Evolutionary conservation across 257 asterid genomes (phyloP).

Genomic region (Anisodus tanguticus): DNA sequence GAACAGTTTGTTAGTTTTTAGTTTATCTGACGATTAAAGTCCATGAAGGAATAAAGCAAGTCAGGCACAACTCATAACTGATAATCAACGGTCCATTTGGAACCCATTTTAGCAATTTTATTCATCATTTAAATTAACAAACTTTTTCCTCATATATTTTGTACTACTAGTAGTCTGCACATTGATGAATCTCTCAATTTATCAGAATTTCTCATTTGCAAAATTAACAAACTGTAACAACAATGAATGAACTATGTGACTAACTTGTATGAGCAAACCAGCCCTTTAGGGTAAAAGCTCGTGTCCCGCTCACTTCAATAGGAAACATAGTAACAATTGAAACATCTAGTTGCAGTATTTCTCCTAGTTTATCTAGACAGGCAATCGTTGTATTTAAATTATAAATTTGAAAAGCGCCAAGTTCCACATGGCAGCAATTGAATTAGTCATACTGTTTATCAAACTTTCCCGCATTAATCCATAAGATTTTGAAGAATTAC

Average conservation of each 20-base stretch:
- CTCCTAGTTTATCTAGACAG: not conserved
- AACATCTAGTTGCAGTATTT: not conserved
- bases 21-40: slow-evolving; percentile 8
- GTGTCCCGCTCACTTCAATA: not conserved
- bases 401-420: slow-evolving; percentile 7
- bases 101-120: not conserved
- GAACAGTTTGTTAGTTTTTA: not conserved
- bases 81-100: not conserved
- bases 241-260: not conserved
- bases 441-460: not conserved
- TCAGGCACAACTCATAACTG: not conserved
- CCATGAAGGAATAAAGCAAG: slow-evolving; percentile 19
- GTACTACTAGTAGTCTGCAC: not conserved
- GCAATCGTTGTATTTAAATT: not conserved
- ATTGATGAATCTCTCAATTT: slow-evolving; percentile 8
- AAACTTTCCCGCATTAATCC: not conserved
- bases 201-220: not conserved
- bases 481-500: not conserved
- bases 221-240: not conserved
- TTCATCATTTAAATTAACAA: slow-evolving; percentile 7
- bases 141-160: not conserved
- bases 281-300: slow-evolving; percentile 12
- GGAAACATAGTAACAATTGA: slow-evolving; percentile 11
- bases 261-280: not conserved
- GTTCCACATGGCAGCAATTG: not conserved